These are phyloP conservation scores for Melastoma malabathricum DNA, from an alignment of 345 rosid species.

Conservation along the genomic window DNA sequence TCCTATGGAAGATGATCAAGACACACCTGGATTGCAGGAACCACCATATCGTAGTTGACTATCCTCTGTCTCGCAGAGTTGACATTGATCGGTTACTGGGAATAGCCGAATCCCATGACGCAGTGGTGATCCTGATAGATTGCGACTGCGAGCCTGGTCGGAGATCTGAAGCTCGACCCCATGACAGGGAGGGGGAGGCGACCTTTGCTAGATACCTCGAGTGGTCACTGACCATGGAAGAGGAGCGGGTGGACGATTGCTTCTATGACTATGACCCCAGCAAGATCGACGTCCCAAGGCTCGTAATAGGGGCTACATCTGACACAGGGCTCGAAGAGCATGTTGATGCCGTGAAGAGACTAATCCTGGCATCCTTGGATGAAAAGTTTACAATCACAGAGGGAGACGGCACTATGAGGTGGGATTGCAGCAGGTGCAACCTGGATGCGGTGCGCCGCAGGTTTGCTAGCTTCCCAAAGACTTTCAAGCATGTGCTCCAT, in stretches of 20 bases:
- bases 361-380: conserved; percentile 1
- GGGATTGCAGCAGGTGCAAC: not conserved
- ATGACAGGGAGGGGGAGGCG: too few species aligned
- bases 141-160: too few species aligned
- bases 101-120: not conserved
- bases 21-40: too few species aligned
- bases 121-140: too few species aligned
- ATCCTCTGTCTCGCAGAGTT: not conserved
- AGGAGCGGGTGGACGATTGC: not conserved
- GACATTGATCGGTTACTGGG: conserved; percentile 1
- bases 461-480: not conserved
- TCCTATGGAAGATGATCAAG: too few species aligned
- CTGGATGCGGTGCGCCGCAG: not conserved
- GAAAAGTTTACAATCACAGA: not conserved
- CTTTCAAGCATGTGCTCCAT: not conserved
- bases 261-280: not conserved
- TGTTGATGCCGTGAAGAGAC: not conserved
- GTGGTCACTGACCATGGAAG: too few species aligned
- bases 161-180: too few species aligned
- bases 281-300: not conserved
- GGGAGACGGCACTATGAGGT: not conserved
- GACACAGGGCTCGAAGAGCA: not conserved
- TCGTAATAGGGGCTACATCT: not conserved
- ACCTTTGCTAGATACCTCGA: too few species aligned
- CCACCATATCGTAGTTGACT: not conserved